These are phyloP conservation scores for Salicornia ramosissima DNA, from an alignment of 148 eudicot species.

Conservation along the genomic window DNA sequence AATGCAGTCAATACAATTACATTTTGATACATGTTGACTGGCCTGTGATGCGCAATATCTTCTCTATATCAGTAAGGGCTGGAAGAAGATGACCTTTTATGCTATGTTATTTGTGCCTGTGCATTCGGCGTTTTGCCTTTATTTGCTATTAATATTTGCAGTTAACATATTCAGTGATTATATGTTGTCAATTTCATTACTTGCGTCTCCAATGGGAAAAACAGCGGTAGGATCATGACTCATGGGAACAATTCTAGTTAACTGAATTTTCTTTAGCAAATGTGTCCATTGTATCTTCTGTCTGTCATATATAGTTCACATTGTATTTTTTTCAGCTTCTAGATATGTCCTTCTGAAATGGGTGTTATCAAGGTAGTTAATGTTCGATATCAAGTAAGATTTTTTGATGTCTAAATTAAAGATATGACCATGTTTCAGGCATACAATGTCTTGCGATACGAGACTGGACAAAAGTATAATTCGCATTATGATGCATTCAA, in stretches of 20 bases:
- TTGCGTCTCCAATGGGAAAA: too few relatives aligned
- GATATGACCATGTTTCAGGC: constrained; percentile 59
- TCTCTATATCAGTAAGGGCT: not conserved
- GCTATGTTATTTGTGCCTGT: not conserved
- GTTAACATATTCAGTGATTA: not conserved
- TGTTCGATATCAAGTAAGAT: constrained; percentile 31
- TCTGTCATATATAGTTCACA: too few relatives aligned
- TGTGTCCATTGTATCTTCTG: too few relatives aligned
- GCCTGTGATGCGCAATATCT: not conserved
- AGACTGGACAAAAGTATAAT: constrained; percentile 76
- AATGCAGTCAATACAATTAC: not conserved
- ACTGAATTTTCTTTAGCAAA: too few relatives aligned
- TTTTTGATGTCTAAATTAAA: constrained; percentile 29
- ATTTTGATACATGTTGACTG: not conserved
- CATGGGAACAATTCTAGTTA: too few relatives aligned
- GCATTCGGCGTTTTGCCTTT: not conserved
- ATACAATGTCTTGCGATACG: constrained; percentile 77
- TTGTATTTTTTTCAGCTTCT: not conserved
- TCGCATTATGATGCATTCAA: constrained; percentile 91
- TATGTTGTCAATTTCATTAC: too few relatives aligned
- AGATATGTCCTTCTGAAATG: not conserved
- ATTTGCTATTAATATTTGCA: not conserved
- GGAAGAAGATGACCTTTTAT: not conserved
- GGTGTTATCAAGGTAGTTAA: constrained; percentile 1
- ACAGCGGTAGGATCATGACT: too few relatives aligned